Evolutionary conservation across 768 basidiomycete genomes (phyloP).

Genomic region (Neoboletus magnificus): DNA sequence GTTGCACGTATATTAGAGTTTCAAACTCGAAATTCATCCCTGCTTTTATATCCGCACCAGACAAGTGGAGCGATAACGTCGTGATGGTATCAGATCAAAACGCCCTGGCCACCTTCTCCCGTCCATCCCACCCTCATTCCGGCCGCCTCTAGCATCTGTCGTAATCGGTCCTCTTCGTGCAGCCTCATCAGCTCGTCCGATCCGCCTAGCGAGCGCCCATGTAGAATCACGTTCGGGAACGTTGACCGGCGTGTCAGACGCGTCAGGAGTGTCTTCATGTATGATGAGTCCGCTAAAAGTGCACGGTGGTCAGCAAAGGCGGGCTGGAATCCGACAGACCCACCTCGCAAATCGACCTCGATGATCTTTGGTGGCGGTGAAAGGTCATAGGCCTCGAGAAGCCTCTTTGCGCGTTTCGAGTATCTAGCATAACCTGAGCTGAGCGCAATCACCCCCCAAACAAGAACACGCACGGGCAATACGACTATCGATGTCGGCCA

Average conservation of each 20-base stretch:
- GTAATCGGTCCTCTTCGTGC: constrained; percentile 47
- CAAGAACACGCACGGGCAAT: constrained; percentile 60
- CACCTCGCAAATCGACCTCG: constrained; percentile 73
- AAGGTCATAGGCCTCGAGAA: constrained; percentile 59
- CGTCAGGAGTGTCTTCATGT: constrained; percentile 62
- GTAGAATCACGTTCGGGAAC: constrained; percentile 72
- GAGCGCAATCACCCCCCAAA: background rate
- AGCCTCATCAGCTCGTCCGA: constrained; percentile 51
- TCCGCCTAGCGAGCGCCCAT: constrained; percentile 63
- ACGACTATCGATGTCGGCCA: constrained; percentile 43
- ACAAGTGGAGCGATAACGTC: background rate
- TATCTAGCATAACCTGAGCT: constrained; percentile 7
- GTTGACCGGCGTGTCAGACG: constrained; percentile 66
- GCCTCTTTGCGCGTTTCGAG: constrained; percentile 36
- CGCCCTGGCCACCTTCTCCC: constrained; percentile 8
- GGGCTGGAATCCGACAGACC: constrained; percentile 3
- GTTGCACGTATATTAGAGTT: background rate
- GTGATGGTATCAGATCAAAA: background rate
- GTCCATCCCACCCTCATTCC: constrained; percentile 38
- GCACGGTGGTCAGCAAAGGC: background rate
- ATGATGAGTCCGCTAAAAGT: constrained; percentile 51
- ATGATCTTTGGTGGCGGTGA: constrained; percentile 63
- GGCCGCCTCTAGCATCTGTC: constrained; percentile 43
- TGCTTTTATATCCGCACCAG: background rate
- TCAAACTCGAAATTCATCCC: background rate